phyloP scores from a whole-genome alignment of 2,329 filamentous ascomycete species.

The Tolypocladium capitatum region DNA sequence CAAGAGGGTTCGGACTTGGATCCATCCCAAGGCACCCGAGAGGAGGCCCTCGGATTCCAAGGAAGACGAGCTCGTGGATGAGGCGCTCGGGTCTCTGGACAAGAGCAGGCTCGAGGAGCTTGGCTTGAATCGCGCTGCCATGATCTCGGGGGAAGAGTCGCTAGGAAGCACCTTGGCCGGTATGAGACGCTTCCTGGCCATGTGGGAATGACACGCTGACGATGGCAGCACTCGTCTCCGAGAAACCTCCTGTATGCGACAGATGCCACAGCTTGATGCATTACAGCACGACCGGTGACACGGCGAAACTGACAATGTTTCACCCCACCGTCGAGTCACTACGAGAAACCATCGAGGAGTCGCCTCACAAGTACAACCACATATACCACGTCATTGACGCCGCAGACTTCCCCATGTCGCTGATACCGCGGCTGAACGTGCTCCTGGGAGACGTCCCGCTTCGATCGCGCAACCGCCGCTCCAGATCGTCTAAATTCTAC shows the following conservation, averaged over 20 bases:
- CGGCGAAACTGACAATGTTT: slow-evolving; percentile 45
- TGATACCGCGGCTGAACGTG: slow-evolving; percentile 63
- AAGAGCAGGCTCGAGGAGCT: slow-evolving; percentile 27
- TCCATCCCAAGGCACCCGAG: slow-evolving; percentile 11
- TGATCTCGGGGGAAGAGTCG: slow-evolving; percentile 18
- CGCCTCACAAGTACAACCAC: slow-evolving; percentile 81
- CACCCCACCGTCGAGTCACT: slow-evolving; percentile 75
- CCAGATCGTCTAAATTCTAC: slow-evolving; percentile 51
- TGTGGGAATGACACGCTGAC: neutral
- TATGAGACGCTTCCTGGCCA: neutral
- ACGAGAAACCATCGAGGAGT: slow-evolving; percentile 72
- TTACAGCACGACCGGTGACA: slow-evolving; percentile 46
- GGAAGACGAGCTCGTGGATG: slow-evolving; percentile 34
- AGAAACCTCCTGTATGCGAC: slow-evolving; percentile 57
- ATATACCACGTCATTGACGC: slow-evolving; percentile 93
- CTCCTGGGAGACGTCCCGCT: slow-evolving; percentile 60
- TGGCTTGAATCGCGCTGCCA: slow-evolving; percentile 29
- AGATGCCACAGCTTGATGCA: slow-evolving; percentile 75
- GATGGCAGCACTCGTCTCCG: slow-evolving; percentile 5
- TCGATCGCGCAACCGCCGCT: slow-evolving; percentile 68
- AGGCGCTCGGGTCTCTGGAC: slow-evolving; percentile 30
- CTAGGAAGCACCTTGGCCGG: slow-evolving; percentile 4
- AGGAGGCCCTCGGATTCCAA: slow-evolving; percentile 6
- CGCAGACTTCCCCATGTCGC: slow-evolving; percentile 90
- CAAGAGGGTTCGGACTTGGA: slow-evolving; percentile 36